Conservation (phyloP, 805 yeast genomes). For the Metschnikowia rubicola region DNA sequence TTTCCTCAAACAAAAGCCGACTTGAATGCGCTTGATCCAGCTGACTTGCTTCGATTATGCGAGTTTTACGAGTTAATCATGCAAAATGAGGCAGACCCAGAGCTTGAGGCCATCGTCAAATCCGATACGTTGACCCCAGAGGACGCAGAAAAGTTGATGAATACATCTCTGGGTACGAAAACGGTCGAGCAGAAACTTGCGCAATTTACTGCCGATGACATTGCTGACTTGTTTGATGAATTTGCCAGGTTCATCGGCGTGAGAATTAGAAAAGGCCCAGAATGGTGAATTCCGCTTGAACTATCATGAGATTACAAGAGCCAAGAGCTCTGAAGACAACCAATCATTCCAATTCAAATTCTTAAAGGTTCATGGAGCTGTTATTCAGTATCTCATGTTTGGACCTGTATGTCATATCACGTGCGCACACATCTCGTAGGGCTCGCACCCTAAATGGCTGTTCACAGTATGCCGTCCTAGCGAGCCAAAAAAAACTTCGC, state of each 20-base stretch:
- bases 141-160: conserved; percentile 16
- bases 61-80: conserved; percentile 76
- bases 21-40: conserved; percentile 46
- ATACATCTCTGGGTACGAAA: neutral
- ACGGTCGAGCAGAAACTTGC: conserved; percentile 17
- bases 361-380: neutral
- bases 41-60: conserved; percentile 50
- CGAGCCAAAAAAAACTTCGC: conserved; percentile 15
- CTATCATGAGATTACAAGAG: no score
- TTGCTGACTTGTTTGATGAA: conserved; percentile 55
- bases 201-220: conserved; percentile 42
- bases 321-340: no score
- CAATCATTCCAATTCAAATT: no score
- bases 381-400: neutral
- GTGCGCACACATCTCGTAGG: conserved; percentile 11
- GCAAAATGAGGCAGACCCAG: conserved; percentile 13
- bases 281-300: conserved; percentile 8
- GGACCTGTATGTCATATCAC: conserved; percentile 3
- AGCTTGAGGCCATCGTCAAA: conserved; percentile 11
- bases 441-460: conserved; percentile 12
- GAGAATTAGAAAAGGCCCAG: conserved; percentile 45
- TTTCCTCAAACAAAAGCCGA: conserved; percentile 61
- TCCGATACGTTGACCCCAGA: conserved; percentile 13
- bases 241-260: conserved; percentile 71
- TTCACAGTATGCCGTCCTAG: conserved; percentile 13